Evolutionary conservation across 2,329 filamentous ascomycete species (phyloP), one percentile per base, ranked within the genome.

Genomic region (Pseudocercospora cruenta): DNA sequence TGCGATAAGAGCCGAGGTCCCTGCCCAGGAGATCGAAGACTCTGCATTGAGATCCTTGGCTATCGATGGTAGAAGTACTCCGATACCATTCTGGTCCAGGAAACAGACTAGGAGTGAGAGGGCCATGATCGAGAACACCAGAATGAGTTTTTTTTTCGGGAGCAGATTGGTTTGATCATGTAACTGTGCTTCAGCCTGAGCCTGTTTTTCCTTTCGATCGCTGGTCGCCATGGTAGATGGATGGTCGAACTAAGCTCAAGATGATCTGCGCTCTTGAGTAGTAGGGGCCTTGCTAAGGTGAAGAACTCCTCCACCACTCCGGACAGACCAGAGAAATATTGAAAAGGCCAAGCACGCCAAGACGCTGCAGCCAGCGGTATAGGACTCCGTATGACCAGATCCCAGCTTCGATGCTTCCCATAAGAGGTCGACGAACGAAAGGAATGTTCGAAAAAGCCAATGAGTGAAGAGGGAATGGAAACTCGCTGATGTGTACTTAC

Each of bases 31-130:
- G 47, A 88, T 88, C 0, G 83, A 84, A n/a, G 63, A 60, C 7
- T 78, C 77, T 1, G 79, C 75, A 75, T 79, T 62, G 1, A 80
- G 70, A 19, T 79, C 77, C n/a, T 70, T 70, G 12, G 75, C 77
- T 24, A 80, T 79, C 12, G 75, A 73, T 10, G 78, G 71, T 54
- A 80, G 67, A 67, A 79, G 64, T 63, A 80, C 75, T 70, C 79
- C 82, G 62, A 88, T 84, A 43, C 84, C 82, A 74, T 86, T 87
- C 68, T 87, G 85, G 71, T 88, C 86, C 86, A 82, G 66, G 84
- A 68, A 68, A 45, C 63, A 68, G 45, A 66, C 61, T 14, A 62
- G 45, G 3, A 68, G 47, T 21, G 63, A 62, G 10, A 63, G 8
- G 21, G 64, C 62, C 24, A 69, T 65, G 16, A 66, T 66, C 1